Evolutionary conservation across 306 rosid species (phyloP).

Genomic region (Lathyrus tuberosus): DNA sequence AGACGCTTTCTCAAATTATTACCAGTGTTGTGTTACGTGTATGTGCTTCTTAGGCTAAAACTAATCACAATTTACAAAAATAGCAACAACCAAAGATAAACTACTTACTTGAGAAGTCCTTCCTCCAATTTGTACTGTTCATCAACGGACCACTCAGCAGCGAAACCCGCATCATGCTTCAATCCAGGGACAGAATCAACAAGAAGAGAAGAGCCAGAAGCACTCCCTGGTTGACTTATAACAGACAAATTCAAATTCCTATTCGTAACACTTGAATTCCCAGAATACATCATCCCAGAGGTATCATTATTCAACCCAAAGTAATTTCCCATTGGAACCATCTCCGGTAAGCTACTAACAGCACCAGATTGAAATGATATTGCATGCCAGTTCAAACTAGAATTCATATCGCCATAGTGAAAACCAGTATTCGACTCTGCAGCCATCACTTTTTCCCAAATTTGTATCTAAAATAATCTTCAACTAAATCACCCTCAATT

Average conservation of each 20-base stretch:
- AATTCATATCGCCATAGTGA: slow-evolving; percentile 59
- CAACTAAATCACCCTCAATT: slow-evolving; percentile 19
- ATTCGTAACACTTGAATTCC: slow-evolving; percentile 53
- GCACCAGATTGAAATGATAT: slow-evolving; percentile 76
- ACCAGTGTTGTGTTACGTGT: background rate
- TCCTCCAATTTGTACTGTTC: slow-evolving; percentile 80
- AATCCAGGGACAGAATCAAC: slow-evolving; percentile 79
- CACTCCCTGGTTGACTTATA: slow-evolving; percentile 55
- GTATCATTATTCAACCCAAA: slow-evolving; percentile 52
- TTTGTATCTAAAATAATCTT: slow-evolving; percentile 31
- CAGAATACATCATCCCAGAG: slow-evolving; percentile 60
- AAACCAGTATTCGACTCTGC: slow-evolving; percentile 75
- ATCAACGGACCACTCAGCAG: slow-evolving; percentile 91
- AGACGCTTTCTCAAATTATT: background rate
- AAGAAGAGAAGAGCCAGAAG: slow-evolving; percentile 63
- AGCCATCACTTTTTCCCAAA: slow-evolving; percentile 50
- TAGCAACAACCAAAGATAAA: slow-evolving; percentile 26
- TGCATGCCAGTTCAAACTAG: slow-evolving; percentile 61
- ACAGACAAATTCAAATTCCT: slow-evolving; percentile 42
- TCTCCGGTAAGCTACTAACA: slow-evolving; percentile 64
- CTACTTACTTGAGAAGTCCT: slow-evolving; percentile 73
- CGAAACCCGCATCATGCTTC: slow-evolving; percentile 78
- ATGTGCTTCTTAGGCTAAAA: background rate
- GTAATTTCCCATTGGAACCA: slow-evolving; percentile 70
- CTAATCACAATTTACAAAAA: background rate